Base-by-base conservation (phyloP, 1,284 basidiomycete genomes). In the Ceratobasidium theobromae region DNA sequence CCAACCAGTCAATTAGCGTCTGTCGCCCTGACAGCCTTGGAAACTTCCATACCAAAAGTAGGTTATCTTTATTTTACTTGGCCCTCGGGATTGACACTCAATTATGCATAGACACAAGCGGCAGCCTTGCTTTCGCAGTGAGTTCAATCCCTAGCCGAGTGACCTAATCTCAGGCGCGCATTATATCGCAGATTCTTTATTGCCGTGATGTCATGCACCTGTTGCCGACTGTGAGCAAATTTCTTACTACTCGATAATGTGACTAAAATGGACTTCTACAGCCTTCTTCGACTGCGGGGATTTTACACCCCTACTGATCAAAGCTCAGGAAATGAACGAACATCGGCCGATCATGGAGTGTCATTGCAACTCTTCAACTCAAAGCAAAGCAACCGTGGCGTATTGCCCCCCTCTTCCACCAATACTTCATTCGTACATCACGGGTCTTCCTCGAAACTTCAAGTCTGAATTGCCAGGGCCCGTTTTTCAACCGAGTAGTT, bases 61-160 rank as follows among this genome's bases (percentile, higher is more conserved):
- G 41, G 49, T 30, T 30, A 1, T 23, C n/a, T 14, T 14, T 43
- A 12, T 21, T n/a, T 6, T 12, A 43, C 33, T 11, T 5, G 18
- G 11, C 4, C 38, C n/a, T n/a, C 38, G 6, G 16, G 35, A 21
- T 25, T 6, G 25, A n/a, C 28, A 6, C 9, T 45, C 11, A 14
- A n/a, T 6, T 18, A 5, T 51, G 14, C 40, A n/a, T n/a, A 65
- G 60, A 65, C 60, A 5, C 40, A 65, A 45, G 30, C 25, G 18
- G 60, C 51, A 4, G 60, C 60, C 30, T 51, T 65, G 33, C 28
- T 65, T 27, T 65, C 51, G 1, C 21, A 46, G 60, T 65, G 35
- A 12, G 60, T 33, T 32, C 8, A 6, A 18, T 43, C 16, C 12
- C n/a, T 12, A 12, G n/a, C 1, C 35, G 12, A 1, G 12, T 30